phyloP scores from a whole-genome alignment of 441 rosid species.

The Adansonia gregorii region DNA sequence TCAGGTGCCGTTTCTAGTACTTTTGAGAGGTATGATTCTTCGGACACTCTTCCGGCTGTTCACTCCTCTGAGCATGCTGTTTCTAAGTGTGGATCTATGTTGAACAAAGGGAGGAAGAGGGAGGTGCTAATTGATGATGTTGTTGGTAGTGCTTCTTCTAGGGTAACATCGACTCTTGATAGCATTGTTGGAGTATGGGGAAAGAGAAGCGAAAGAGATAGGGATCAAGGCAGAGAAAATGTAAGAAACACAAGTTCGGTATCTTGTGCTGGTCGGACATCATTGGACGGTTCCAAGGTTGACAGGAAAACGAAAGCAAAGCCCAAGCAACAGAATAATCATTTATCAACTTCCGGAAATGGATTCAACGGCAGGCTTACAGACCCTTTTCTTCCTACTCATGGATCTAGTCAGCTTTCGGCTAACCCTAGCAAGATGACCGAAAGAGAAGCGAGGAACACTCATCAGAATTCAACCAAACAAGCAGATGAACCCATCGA shows the following conservation, averaged over 20 bases:
- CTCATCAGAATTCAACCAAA: slow-evolving; percentile 31
- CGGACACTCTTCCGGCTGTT: slow-evolving; percentile 28
- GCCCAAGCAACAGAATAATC: slow-evolving; percentile 61
- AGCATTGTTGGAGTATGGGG: slow-evolving; percentile 49
- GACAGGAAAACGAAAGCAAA: slow-evolving; percentile 59
- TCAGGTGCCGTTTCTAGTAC: slow-evolving; percentile 77
- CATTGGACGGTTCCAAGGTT: slow-evolving; percentile 34
- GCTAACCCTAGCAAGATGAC: slow-evolving; percentile 24
- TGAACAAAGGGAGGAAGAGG: slow-evolving; percentile 52
- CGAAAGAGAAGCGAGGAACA: slow-evolving; percentile 3
- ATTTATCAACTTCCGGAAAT: slow-evolving; percentile 43
- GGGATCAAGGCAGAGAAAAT: slow-evolving; percentile 45
- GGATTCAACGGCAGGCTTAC: slow-evolving; percentile 38
- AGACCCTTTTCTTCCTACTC: slow-evolving; percentile 30
- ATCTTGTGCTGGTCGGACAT: slow-evolving; percentile 34
- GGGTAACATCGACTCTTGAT: slow-evolving; percentile 56
- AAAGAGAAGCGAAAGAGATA: slow-evolving; percentile 59
- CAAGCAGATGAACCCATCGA: slow-evolving; percentile 39
- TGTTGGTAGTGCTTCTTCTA: slow-evolving; percentile 71
- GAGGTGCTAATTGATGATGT: slow-evolving; percentile 78
- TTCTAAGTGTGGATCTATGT: slow-evolving; percentile 24
- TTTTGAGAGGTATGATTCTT: slow-evolving; percentile 37
- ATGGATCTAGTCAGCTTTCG: slow-evolving; percentile 24
- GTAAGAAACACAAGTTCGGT: slow-evolving; percentile 25
- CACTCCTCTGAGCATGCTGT: slow-evolving; percentile 30